These are phyloP conservation scores for Apiotrichum siamense DNA, from an alignment of 1,284 basidiomycete species.

Conservation along the genomic window DNA sequence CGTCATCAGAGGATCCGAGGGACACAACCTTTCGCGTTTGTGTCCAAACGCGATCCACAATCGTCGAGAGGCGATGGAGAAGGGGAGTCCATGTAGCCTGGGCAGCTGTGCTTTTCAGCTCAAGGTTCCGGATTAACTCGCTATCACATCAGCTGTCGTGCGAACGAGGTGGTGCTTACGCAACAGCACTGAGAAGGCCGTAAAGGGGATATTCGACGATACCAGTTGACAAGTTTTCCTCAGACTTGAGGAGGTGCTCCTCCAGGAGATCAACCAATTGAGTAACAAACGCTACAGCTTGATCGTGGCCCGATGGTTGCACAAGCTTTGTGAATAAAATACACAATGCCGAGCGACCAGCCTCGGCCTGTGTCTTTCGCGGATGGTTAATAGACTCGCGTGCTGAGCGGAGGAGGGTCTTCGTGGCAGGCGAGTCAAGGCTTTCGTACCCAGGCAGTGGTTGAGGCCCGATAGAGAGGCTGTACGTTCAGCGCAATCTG, in stretches of 20 bases:
- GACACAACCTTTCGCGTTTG: slow-evolving; percentile 39
- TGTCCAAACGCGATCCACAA: slow-evolving; percentile 37
- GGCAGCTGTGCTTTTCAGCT: slow-evolving; percentile 6
- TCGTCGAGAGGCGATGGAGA: slow-evolving; percentile 22
- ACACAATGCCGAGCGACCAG: slow-evolving; percentile 38
- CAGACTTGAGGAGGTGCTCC: slow-evolving; percentile 20
- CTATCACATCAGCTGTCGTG: slow-evolving; percentile 2
- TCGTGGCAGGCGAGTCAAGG: slow-evolving; percentile 10
- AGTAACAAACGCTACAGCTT: slow-evolving; percentile 22
- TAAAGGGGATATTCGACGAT: slow-evolving; percentile 40
- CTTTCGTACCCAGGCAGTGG: slow-evolving; percentile 37
- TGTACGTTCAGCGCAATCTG: neutral
- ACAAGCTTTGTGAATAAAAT: slow-evolving; percentile 35
- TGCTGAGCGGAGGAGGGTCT: slow-evolving; percentile 24
- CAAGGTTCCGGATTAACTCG: slow-evolving; percentile 26
- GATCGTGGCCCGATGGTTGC: slow-evolving; percentile 6
- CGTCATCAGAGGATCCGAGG: slow-evolving; percentile 17
- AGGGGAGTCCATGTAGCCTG: slow-evolving; percentile 22
- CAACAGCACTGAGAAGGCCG: slow-evolving; percentile 34
- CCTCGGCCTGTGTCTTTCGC: slow-evolving; percentile 44
- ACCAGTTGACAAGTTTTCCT: slow-evolving; percentile 29
- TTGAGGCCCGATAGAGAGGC: slow-evolving; percentile 25
- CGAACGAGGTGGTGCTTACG: slow-evolving; percentile 12
- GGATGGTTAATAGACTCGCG: slow-evolving; percentile 34
- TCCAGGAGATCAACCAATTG: slow-evolving; percentile 28